These are phyloP conservation scores for Roridomyces roridus DNA, from an alignment of 768 basidiomycete genomes.

Conservation along the genomic window DNA sequence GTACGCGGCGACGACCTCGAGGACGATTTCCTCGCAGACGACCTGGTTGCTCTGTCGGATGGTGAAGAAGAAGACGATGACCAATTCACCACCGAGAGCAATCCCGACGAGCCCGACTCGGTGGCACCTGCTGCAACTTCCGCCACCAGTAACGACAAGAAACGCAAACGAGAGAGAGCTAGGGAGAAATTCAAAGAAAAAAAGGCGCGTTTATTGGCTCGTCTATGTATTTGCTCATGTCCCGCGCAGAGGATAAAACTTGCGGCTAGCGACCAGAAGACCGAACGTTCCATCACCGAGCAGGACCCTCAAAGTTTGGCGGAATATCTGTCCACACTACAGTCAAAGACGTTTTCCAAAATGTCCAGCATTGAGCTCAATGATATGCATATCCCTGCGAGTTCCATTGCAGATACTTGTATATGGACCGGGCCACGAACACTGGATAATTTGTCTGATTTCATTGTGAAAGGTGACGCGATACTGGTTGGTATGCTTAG, in stretches of 20 bases:
- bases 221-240: background rate
- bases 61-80: slow-evolving; percentile 55
- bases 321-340: slow-evolving; percentile 68
- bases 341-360: slow-evolving; percentile 71
- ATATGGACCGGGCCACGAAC: slow-evolving; percentile 75
- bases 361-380: slow-evolving; percentile 80
- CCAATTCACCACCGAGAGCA: slow-evolving; percentile 29
- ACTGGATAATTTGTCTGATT: slow-evolving; percentile 73
- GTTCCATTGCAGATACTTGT: slow-evolving; percentile 77
- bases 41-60: slow-evolving; percentile 66
- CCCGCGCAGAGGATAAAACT: slow-evolving; percentile 65
- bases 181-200: slow-evolving; percentile 64
- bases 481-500: too few species aligned
- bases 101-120: slow-evolving; percentile 27
- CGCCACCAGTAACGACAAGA: slow-evolving; percentile 51
- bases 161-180: slow-evolving; percentile 76
- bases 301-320: slow-evolving; percentile 27
- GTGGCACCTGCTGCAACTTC: slow-evolving; percentile 15
- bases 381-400: slow-evolving; percentile 71
- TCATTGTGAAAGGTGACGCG: slow-evolving; percentile 84
- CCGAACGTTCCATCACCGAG: slow-evolving; percentile 19
- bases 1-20: slow-evolving; percentile 78
- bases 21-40: slow-evolving; percentile 80
- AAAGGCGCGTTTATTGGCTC: slow-evolving; percentile 52
- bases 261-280: slow-evolving; percentile 46